phyloP scores from a whole-genome alignment of 2,329 filamentous ascomycete genomes.

The Epicoccum sorghinum region DNA sequence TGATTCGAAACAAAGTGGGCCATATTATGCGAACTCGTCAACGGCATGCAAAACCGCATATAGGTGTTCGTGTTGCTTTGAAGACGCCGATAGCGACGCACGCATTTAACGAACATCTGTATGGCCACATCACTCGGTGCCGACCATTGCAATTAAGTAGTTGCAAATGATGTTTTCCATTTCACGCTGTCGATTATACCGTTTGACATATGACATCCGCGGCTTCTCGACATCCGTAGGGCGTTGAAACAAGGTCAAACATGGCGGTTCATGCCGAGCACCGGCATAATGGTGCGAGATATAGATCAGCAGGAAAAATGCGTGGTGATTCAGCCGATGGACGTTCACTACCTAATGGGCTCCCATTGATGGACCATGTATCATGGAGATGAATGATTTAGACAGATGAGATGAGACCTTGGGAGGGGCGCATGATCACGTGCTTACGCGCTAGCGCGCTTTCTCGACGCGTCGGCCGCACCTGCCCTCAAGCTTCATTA shows the following conservation, averaged over 20 bases:
- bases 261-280: conserved; percentile 6
- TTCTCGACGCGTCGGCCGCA: not conserved
- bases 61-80: not conserved
- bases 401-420: not conserved
- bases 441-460: conserved; percentile 8
- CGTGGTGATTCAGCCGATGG: no score
- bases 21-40: not conserved
- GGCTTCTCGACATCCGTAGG: not conserved
- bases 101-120: not conserved
- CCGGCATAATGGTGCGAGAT: not conserved
- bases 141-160: not conserved
- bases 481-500: not conserved
- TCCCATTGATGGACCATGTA: not conserved
- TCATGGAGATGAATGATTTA: no score
- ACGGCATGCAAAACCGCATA: not conserved
- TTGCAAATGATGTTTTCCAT: not conserved
- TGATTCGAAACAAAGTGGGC: conserved; percentile 11
- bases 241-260: conserved; percentile 14
- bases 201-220: not conserved
- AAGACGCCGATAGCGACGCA: not conserved
- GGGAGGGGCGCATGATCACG: not conserved
- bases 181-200: not conserved
- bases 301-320: not conserved
- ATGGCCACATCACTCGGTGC: not conserved
- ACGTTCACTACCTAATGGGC: not conserved